Conservation (phyloP, 139 green algal genomes). For the Asterochloris erici region DNA sequence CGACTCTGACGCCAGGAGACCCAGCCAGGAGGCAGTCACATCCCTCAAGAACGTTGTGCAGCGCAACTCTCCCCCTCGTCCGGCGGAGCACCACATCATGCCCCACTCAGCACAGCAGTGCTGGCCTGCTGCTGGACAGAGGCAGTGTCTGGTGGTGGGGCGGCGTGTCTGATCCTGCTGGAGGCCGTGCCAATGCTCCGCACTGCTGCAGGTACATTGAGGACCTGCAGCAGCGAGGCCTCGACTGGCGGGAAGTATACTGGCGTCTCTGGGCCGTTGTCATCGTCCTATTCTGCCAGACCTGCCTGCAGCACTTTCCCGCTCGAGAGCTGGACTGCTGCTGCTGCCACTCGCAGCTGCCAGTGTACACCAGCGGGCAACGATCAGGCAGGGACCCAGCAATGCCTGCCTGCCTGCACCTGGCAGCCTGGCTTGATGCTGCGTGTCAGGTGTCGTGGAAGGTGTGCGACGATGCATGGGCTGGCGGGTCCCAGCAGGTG, state of each 20-base stretch:
- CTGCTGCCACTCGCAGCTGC: not conserved
- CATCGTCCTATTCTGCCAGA: slow-evolving; percentile 2
- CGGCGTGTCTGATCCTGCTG: not conserved
- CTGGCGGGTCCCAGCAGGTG: no score
- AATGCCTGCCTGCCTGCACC: no score
- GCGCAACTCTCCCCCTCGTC: no score
- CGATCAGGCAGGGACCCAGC: no score
- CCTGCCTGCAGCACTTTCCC: slow-evolving; percentile 16
- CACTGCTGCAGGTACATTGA: slow-evolving; percentile 3
- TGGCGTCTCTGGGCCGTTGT: slow-evolving; percentile 6
- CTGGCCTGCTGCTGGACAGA: not conserved
- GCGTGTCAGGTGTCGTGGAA: no score
- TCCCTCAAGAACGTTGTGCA: not conserved
- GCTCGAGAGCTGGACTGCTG: slow-evolving; percentile 8
- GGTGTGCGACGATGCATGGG: no score
- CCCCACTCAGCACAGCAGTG: not conserved
- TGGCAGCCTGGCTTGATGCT: no score
- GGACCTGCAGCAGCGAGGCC: slow-evolving; percentile 3
- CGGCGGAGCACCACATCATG: not conserved
- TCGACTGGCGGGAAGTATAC: not conserved
- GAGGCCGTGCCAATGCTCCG: not conserved
- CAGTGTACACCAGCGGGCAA: no score
- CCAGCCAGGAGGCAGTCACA: not conserved
- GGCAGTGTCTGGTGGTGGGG: not conserved
- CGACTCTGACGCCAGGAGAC: not conserved